phyloP scores from a whole-genome alignment of 2,329 filamentous ascomycete genomes.

The Ophiostoma tasmaniense region DNA sequence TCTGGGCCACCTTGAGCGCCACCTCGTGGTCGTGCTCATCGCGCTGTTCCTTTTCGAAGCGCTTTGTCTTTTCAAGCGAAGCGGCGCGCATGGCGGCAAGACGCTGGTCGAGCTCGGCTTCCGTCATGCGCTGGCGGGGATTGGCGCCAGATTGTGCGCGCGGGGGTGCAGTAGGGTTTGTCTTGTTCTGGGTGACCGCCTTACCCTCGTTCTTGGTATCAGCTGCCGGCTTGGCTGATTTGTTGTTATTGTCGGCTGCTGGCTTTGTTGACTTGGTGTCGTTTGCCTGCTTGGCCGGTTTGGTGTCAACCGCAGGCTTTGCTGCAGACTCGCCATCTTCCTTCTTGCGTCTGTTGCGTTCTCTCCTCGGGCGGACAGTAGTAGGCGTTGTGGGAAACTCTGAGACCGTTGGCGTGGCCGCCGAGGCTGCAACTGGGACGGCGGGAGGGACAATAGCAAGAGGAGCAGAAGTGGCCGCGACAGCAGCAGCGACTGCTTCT shows the following conservation, averaged over 20 bases:
- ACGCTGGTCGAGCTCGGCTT: constrained; percentile 49
- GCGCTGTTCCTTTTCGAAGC: constrained; percentile 49
- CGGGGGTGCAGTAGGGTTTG: constrained; percentile 24
- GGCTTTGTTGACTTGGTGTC: background rate
- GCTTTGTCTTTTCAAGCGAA: constrained; percentile 49
- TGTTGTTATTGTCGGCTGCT: background rate
- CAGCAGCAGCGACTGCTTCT: background rate
- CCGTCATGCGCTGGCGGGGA: constrained; percentile 52
- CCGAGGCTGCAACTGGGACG: background rate
- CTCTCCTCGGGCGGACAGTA: background rate
- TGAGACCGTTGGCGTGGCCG: background rate
- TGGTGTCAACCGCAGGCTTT: background rate
- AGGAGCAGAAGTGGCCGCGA: background rate
- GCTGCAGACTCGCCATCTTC: background rate
- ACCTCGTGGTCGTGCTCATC: constrained; percentile 48
- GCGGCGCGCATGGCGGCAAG: constrained; percentile 54
- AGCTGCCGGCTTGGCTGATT: background rate
- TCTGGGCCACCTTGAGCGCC: constrained; percentile 37
- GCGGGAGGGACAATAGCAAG: background rate
- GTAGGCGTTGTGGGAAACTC: background rate
- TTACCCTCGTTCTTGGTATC: background rate
- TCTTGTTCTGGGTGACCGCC: constrained; percentile 8
- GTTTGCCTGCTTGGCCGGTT: background rate
- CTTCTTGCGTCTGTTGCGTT: constrained; percentile 6
- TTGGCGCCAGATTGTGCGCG: constrained; percentile 49